Evolutionary conservation across 2,329 filamentous ascomycete genomes (phyloP).

Genomic region (Talaromyces sp.): DNA sequence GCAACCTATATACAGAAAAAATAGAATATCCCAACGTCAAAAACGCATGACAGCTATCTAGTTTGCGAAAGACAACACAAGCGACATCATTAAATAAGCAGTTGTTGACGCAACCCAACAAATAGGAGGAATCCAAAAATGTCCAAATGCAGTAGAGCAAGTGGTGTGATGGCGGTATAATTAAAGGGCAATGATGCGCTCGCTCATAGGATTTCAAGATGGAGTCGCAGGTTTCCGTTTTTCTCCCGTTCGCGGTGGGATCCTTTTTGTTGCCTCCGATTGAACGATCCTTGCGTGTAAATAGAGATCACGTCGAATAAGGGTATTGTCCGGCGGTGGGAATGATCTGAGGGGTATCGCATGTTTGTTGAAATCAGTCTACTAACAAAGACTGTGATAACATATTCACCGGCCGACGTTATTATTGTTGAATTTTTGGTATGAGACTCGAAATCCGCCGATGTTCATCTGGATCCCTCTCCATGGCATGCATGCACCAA

Average conservation of each 20-base stretch:
- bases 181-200: not conserved
- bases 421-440: not conserved
- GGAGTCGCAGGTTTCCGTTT: not conserved
- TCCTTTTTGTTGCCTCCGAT: not conserved
- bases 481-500: not conserved
- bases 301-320: not conserved
- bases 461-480: not conserved
- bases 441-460: not conserved
- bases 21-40: not conserved
- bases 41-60: constrained; percentile 4
- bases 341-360: constrained; percentile 5
- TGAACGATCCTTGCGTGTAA: not conserved
- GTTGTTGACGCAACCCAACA: not conserved
- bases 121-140: not conserved
- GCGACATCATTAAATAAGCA: constrained; percentile 1
- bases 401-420: not conserved
- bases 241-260: not conserved
- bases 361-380: constrained; percentile 3
- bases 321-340: not conserved
- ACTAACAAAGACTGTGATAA: not conserved
- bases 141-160: not conserved
- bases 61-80: not conserved
- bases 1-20: constrained; percentile 10
- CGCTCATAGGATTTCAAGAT: not conserved
- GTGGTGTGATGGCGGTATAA: not conserved